A percentile compares a stretch with the other conserved stretches of the same genome.
Evolutionary conservation across 345 rosid genomes (phyloP).

Genomic region (Populus simonii): DNA sequence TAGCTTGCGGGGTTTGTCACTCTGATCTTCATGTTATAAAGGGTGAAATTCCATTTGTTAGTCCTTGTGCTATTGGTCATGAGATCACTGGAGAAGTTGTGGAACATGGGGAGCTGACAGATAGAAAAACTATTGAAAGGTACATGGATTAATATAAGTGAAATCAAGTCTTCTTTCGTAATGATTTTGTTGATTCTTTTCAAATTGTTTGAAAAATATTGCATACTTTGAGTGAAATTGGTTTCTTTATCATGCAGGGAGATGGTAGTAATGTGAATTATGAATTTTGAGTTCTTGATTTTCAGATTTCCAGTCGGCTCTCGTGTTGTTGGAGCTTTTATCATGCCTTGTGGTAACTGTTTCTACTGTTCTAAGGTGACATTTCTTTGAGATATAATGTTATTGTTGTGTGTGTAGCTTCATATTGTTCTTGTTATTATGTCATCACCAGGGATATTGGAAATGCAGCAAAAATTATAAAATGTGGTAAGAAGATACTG

Average conservation of each 20-base stretch:
- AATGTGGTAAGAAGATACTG: not conserved
- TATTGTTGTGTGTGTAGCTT: not conserved
- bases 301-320: constrained; percentile 82
- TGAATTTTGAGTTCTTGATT: not conserved
- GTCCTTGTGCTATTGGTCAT: constrained; percentile 90
- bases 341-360: constrained; percentile 97
- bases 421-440: not conserved
- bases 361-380: constrained; percentile 75
- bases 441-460: too few relatives aligned
- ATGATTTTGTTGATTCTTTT: too few relatives aligned
- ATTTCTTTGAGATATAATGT: not conserved
- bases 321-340: constrained; percentile 90
- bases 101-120: constrained; percentile 79
- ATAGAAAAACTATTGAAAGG: constrained; percentile 59
- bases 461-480: not conserved
- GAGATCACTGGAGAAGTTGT: constrained; percentile 97
- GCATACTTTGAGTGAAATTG: too few relatives aligned
- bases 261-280: not conserved
- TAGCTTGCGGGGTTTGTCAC: constrained; percentile 94
- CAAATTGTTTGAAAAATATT: too few relatives aligned
- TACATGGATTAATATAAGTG: constrained; percentile 5
- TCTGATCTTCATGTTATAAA: constrained; percentile 98
- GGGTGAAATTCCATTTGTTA: constrained; percentile 81
- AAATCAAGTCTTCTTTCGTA: too few relatives aligned
- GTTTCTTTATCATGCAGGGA: not conserved